Base-by-base conservation (phyloP, 2,329 filamentous ascomycete genomes). In the Raffaelea ambrosiae region DNA sequence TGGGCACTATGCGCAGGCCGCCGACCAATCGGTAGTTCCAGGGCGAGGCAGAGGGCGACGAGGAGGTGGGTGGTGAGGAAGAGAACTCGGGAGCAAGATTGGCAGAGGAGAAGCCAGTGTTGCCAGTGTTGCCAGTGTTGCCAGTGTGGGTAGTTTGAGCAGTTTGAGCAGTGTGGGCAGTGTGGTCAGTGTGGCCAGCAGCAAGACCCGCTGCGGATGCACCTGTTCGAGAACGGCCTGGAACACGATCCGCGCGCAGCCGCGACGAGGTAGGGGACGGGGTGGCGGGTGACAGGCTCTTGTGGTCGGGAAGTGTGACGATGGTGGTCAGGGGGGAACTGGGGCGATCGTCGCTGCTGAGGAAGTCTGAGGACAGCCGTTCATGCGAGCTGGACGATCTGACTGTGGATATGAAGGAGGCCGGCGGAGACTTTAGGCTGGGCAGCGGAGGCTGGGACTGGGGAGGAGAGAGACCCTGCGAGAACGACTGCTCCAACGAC, bases 21-120 rank as follows among this genome's bases (percentile, higher is more conserved):
- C 76, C 74, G 42, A 72, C 65, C 59, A 79, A 67, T 53, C 71
- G 72, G 56, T 75, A 73, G 58, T 72, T 76, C 69, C 72, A 76
- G 47, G 74, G 68, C 16, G 73, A 65, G 18, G 40, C 22, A 7
- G 38, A 39, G 33, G 21, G 19, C 13, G 11, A n/a, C 22, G 64
- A 61, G 40, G 57, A 74, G 46, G 20, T 18, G 18, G 73, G 68
- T 18, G 71, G 63, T 9, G 43, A 20, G 33, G 38, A 22, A 5
- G 35, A 38, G 35, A n/a, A 16, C 8, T 16, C 14, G 7, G 35
- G 5, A 5, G 18, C 35, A 38, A n/a, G 16, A 16, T 9, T 33
- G 31, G 16, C 9, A 33, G 31, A 33, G 16, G 31, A 16, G 31
- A 33, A 16, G 9, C 9, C 9, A 33, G 9, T 9, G 16, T 33